Evolutionary conservation across 2,329 filamentous ascomycete species (phyloP), one percentile per base, ranked within the genome.

Genomic region (Helotiales sp.): DNA sequence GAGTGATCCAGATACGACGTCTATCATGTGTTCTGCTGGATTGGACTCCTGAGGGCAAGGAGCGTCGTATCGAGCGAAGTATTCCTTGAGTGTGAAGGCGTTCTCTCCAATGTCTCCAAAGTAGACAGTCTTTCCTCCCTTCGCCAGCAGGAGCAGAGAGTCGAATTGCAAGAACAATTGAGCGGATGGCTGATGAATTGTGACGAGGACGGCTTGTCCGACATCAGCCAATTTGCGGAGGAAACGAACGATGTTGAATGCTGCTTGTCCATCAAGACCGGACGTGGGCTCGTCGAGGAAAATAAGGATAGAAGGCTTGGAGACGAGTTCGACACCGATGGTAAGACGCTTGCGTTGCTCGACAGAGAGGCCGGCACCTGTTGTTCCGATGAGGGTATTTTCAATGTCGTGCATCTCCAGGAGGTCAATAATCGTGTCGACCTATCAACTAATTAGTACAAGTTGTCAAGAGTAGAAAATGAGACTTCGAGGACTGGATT

Each of bases 371-470:
- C 83, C 84, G 54, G 81, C 80, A 0, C 85, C 85, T 0, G 84
- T 82, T 0, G 82, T 76, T 60, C 86, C 86, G 27, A 89, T 84
- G 2, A 88, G 78, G 0, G 85, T 84, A 44, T 88, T 82, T 12
- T 85, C 83, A 57, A 86, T 88, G 53, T 87, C 84, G 27, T 81
- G 74, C 84, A 89, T 87, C 68, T 84, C 81, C 24, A 89, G 76
- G 76, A 89, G 82, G 31, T 69, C 61, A 22, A 71, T 55, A 22
- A 96, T 90, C 68, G 96, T 89, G 50, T 95, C 87, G n/a, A 96
- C n/a, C n/a, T n/a, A n/a, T n/a, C n/a, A n/a, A n/a, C n/a, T n/a
- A n/a, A n/a, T n/a, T n/a, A n/a, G n/a, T n/a, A n/a, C n/a, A n/a
- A n/a, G n/a, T n/a, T n/a, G n/a, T n/a, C n/a, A n/a, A n/a, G n/a